Evolutionary conservation across 345 rosid genomes (phyloP).

Genomic region (Pugionium dolabratum): DNA sequence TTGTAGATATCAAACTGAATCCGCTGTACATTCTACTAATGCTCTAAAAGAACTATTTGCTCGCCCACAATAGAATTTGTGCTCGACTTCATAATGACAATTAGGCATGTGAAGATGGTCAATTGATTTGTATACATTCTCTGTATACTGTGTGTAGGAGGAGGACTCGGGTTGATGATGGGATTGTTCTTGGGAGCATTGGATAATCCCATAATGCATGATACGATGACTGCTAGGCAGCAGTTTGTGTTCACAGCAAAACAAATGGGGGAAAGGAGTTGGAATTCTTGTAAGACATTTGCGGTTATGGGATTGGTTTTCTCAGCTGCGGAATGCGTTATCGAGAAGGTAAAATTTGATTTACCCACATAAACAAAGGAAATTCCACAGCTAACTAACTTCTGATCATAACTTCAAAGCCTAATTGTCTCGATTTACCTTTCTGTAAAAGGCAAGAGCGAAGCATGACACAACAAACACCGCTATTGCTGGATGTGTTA

Average conservation of each 20-base stretch:
- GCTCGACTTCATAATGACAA: background rate
- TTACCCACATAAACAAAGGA: slow-evolving; percentile 9
- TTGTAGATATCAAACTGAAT: background rate
- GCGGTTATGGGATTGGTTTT: slow-evolving; percentile 92
- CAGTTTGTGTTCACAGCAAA: slow-evolving; percentile 70
- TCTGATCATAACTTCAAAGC: background rate
- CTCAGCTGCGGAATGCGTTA: slow-evolving; percentile 84
- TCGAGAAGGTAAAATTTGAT: slow-evolving; percentile 69
- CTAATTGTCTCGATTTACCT: background rate
- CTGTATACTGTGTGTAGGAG: slow-evolving; percentile 56
- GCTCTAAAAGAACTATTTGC: background rate
- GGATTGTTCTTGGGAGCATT: slow-evolving; percentile 83
- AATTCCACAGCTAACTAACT: background rate
- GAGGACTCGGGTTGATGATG: slow-evolving; percentile 88
- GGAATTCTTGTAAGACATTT: slow-evolving; percentile 82
- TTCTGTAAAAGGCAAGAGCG: slow-evolving; percentile 66
- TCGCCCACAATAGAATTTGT: background rate
- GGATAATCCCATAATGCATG: slow-evolving; percentile 79
- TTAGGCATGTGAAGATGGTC: background rate
- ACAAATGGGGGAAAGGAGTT: slow-evolving; percentile 89
- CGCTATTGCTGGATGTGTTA: slow-evolving; percentile 84
- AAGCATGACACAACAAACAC: slow-evolving; percentile 84
- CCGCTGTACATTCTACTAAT: background rate
- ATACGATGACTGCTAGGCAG: slow-evolving; percentile 73
- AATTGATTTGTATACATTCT: background rate